These are phyloP conservation scores for Persicaria tinctoria DNA, from an alignment of 148 eudicot species.

Conservation along the genomic window DNA sequence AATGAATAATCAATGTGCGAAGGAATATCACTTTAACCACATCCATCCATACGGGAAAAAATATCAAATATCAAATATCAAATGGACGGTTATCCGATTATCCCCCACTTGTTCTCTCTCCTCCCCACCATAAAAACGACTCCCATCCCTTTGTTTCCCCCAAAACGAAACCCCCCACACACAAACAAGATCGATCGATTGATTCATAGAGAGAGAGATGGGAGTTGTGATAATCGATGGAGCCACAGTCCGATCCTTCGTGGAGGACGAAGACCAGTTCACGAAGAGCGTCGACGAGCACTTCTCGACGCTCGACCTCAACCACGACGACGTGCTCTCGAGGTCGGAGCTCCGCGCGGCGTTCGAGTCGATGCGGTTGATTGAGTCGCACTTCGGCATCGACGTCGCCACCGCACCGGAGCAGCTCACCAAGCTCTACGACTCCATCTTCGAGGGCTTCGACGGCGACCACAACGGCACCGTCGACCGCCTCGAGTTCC, in stretches of 20 bases:
- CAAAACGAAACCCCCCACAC: not conserved
- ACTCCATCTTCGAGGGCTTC: constrained; percentile 37
- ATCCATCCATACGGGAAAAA: no score
- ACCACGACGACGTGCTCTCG: constrained; percentile 22
- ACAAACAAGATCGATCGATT: not conserved
- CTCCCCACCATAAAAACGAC: no score
- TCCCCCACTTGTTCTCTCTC: no score
- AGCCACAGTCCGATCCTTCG: constrained; percentile 38
- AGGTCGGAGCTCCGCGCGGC: constrained; percentile 35
- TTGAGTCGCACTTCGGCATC: constrained; percentile 31
- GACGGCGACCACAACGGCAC: constrained; percentile 28
- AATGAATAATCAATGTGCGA: no score
- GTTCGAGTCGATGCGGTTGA: constrained; percentile 33
- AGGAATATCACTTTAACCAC: no score
- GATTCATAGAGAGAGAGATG: constrained; percentile 19
- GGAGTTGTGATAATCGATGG: constrained; percentile 43
- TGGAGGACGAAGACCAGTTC: constrained; percentile 33
- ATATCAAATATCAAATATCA: no score
- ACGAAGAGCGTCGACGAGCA: constrained; percentile 25
- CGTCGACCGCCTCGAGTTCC: constrained; percentile 29
- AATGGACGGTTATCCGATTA: no score
- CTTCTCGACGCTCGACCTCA: constrained; percentile 27
- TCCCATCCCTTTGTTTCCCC: not conserved
- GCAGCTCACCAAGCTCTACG: constrained; percentile 28
- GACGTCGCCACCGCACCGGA: constrained; percentile 20